Base-by-base conservation (phyloP, 441 rosid genomes). In the Mallotus repandus region DNA sequence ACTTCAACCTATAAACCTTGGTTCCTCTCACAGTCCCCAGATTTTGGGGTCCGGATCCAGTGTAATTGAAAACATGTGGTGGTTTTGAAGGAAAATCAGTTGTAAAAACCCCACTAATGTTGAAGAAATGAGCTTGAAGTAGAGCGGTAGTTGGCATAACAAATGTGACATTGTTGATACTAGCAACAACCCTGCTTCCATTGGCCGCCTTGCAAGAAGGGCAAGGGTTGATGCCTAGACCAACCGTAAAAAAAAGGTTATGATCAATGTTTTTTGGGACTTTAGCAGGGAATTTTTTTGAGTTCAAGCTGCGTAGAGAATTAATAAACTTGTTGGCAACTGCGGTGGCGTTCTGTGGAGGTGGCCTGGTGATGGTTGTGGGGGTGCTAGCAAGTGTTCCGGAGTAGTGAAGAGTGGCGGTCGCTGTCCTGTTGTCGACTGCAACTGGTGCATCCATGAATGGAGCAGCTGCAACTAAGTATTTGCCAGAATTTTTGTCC, bases 381-480 rank as follows among this genome's bases (percentile, higher is more conserved):
- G 89, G 83, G 12, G 91, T 5, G 71, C 76, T 84, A 9, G 81
- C 59, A 14, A 84, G 84, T 4, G 92, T 81, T 75, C 91, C 91
- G 0, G 86, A 81, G 63, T 95, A 95, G 60, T 87, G 87, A 38
- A 95, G 72, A 0, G 89, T 88, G 70, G 95, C 97, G 0, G 92
- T 89, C 13, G 99, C 87, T 0, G 98, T 95, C 19, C 66, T 43
- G 70, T 95, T 93, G 74, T 95, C 97, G 0, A 95, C 91, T 0
- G 88, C 88, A 16, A 95, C 50, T 0, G 90, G 87, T 10, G 95
- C 74, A 66, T 95, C 99, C 98, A 91, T 90, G 84, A 95, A 95
- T 6, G 99, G 95, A 5, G 97, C 82, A 29, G 89, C 91, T 3
- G 91, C 86, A 8, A 93, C 82, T 57, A 89, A 75, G 82, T 88